Evolutionary conservation across 805 yeast species (phyloP).

Genomic region (Metschnikowia vanudenii): DNA sequence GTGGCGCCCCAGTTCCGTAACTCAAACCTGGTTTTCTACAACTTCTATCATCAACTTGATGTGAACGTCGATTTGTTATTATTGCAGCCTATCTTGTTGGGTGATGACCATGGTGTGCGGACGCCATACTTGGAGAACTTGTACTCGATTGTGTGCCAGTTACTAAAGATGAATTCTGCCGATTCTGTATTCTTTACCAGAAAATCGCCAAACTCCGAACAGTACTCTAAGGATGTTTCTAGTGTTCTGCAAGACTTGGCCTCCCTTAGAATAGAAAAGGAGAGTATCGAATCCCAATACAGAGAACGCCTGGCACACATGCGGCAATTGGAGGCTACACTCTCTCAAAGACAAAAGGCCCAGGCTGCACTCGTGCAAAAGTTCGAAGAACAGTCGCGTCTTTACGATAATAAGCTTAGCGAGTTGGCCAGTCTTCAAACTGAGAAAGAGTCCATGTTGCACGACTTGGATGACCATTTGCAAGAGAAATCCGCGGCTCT

Average conservation of each 20-base stretch:
- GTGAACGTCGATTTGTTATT: slow-evolving; percentile 72
- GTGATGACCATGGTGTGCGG: slow-evolving; percentile 82
- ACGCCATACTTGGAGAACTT: slow-evolving; percentile 89
- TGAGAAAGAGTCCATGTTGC: slow-evolving; percentile 10
- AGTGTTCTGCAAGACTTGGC: slow-evolving; percentile 22
- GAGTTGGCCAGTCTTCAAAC: slow-evolving; percentile 10
- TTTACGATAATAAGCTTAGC: slow-evolving; percentile 16
- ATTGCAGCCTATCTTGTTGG: slow-evolving; percentile 82
- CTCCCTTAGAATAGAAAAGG: slow-evolving; percentile 18
- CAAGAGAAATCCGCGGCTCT: slow-evolving; percentile 9
- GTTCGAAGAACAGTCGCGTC: slow-evolving; percentile 10
- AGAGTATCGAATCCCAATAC: slow-evolving; percentile 18
- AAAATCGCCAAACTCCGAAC: slow-evolving; percentile 21
- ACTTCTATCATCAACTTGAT: slow-evolving; percentile 51
- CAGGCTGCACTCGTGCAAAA: slow-evolving; percentile 17
- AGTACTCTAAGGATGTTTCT: slow-evolving; percentile 22
- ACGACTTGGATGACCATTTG: slow-evolving; percentile 12
- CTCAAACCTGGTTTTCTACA: slow-evolving; percentile 58
- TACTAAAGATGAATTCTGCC: slow-evolving; percentile 44
- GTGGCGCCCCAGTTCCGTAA: slow-evolving; percentile 23
- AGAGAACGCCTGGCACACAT: slow-evolving; percentile 23
- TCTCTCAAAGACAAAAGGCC: slow-evolving; percentile 21
- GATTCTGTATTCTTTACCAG: slow-evolving; percentile 34
- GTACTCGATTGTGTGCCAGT: slow-evolving; percentile 74
- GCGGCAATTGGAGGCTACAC: slow-evolving; percentile 25